A percentile compares a stretch with the other conserved stretches of the same genome.
These are phyloP conservation scores for Pleurotus giganteus DNA, from an alignment of 768 basidiomycete genomes.

Conservation along the genomic window DNA sequence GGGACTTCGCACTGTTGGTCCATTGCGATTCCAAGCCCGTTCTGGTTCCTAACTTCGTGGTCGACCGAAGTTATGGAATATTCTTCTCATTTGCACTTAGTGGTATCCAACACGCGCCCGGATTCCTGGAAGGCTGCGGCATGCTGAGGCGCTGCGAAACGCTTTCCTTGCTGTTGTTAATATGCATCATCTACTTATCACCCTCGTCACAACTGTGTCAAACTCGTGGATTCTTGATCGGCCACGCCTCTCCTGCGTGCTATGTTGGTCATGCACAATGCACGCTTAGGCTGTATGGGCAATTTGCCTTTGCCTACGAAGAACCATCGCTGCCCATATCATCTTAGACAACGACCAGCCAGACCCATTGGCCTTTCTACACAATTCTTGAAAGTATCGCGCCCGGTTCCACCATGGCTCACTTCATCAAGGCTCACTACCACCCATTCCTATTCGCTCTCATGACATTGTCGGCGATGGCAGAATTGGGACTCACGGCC, in stretches of 20 bases:
- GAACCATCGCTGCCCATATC: slow-evolving; percentile 2
- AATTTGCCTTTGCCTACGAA: neutral
- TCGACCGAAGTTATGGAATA: too few relatives aligned
- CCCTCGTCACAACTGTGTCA: neutral
- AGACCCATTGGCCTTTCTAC: neutral
- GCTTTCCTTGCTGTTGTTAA: too few relatives aligned
- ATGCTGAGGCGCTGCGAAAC: too few relatives aligned
- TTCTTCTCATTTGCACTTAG: too few relatives aligned
- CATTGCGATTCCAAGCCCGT: too few relatives aligned
- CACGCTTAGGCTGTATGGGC: neutral
- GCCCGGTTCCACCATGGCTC: slow-evolving; percentile 2
- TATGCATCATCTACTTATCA: neutral
- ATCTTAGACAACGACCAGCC: neutral
- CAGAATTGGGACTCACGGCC: slow-evolving; percentile 72
- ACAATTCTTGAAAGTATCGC: neutral
- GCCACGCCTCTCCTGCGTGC: neutral
- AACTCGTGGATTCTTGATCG: neutral
- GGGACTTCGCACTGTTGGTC: too few relatives aligned
- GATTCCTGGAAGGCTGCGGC: too few relatives aligned
- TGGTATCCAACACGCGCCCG: too few relatives aligned
- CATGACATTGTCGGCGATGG: slow-evolving; percentile 65
- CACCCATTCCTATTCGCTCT: slow-evolving; percentile 62
- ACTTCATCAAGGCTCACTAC: slow-evolving; percentile 49
- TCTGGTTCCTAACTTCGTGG: too few relatives aligned
- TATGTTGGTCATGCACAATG: neutral